phyloP scores from a whole-genome alignment of 768 basidiomycete genomes.

The Daedaleopsis sinensis region DNA sequence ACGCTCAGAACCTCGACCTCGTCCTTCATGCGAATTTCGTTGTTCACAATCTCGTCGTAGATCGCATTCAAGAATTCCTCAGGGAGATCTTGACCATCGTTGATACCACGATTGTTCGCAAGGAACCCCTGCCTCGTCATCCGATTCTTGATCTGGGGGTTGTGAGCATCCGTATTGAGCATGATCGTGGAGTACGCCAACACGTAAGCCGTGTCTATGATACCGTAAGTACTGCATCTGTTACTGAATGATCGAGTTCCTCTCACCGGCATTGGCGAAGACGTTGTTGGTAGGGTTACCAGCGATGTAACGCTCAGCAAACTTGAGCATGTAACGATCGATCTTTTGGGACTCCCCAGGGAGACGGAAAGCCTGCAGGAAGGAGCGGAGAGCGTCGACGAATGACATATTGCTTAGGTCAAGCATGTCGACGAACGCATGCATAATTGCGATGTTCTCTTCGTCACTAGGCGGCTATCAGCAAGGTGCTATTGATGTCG shows the following conservation, averaged over 20 bases:
- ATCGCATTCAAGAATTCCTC: slow-evolving; percentile 80
- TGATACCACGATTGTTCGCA: slow-evolving; percentile 96
- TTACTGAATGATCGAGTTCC: not conserved
- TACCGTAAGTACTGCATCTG: not conserved
- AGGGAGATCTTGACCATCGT: slow-evolving; percentile 86
- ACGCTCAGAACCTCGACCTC: slow-evolving; percentile 72
- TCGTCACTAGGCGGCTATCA: slow-evolving; percentile 63
- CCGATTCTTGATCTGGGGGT: slow-evolving; percentile 89
- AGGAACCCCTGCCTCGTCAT: slow-evolving; percentile 94
- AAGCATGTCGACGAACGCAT: slow-evolving; percentile 92
- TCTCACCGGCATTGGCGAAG: slow-evolving; percentile 92
- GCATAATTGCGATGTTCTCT: slow-evolving; percentile 91
- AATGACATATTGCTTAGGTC: slow-evolving; percentile 84
- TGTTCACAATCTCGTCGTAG: slow-evolving; percentile 87
- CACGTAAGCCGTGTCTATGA: slow-evolving; percentile 86
- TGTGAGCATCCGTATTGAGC: slow-evolving; percentile 98
- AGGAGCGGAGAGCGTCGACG: slow-evolving; percentile 86
- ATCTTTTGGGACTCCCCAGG: slow-evolving; percentile 99
- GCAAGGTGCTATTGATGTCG: slow-evolving; percentile 8
- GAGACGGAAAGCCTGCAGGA: slow-evolving; percentile 94
- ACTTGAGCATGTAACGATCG: slow-evolving; percentile 98
- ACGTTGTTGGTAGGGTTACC: slow-evolving; percentile 74
- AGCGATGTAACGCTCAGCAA: slow-evolving; percentile 94
- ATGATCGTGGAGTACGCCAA: slow-evolving; percentile 94
- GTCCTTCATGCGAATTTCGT: slow-evolving; percentile 99